Conservation (phyloP, 2,329 filamentous ascomycete species). For the Aspergillus fijiensis region DNA sequence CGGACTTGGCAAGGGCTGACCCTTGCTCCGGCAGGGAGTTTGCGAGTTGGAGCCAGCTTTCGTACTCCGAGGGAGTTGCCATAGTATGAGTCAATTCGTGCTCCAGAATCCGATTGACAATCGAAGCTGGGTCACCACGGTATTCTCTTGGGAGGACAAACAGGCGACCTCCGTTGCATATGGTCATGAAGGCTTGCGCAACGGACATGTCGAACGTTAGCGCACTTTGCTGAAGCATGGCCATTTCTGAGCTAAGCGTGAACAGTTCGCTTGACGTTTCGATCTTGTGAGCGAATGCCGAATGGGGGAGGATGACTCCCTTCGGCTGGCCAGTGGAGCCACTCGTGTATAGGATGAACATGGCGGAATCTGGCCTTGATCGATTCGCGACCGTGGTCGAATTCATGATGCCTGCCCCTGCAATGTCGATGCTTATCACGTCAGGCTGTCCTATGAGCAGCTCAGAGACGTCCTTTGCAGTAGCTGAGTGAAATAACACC, state of each 20-base stretch:
- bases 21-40: too few relatives aligned
- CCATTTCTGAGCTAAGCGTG: not conserved
- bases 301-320: not conserved
- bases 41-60: too few relatives aligned
- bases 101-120: not conserved
- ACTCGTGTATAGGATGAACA: not conserved
- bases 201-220: not conserved
- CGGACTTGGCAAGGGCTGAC: too few relatives aligned
- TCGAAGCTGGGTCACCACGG: not conserved
- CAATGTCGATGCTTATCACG: too few relatives aligned
- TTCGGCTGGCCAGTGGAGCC: not conserved
- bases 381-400: not conserved
- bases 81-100: not conserved
- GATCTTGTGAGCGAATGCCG: not conserved
- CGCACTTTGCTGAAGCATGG: not conserved
- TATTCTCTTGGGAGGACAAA: not conserved
- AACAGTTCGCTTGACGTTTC: too few relatives aligned
- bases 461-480: too few relatives aligned
- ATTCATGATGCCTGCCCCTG: too few relatives aligned
- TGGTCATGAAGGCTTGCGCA: not conserved
- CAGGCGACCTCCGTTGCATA: not conserved
- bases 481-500: too few relatives aligned
- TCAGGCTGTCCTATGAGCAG: too few relatives aligned
- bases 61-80: not conserved
- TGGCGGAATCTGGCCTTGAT: not conserved